phyloP scores from a whole-genome alignment of 164 flowering plant species.

The Brasenia schreberi region DNA sequence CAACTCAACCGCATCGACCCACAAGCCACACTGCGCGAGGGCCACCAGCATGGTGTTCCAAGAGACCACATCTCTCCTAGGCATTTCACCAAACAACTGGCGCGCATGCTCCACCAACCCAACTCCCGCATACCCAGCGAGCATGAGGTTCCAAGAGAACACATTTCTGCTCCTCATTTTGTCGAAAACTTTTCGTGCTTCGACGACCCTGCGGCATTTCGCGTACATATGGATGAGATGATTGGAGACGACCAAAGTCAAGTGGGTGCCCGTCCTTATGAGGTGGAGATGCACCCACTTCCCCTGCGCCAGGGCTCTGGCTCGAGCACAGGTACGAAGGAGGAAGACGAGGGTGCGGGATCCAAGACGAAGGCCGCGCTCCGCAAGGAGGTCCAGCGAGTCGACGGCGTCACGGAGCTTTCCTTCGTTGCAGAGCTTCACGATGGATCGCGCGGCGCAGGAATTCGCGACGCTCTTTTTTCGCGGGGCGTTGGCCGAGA shows the following conservation, averaged over 20 bases:
- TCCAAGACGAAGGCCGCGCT: slow-evolving; percentile 39
- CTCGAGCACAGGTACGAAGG: slow-evolving; percentile 23
- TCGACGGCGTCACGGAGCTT: slow-evolving; percentile 32
- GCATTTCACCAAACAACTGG: slow-evolving; percentile 50
- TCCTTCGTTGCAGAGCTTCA: slow-evolving; percentile 27
- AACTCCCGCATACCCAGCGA: slow-evolving; percentile 54
- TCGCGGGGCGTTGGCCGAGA: background rate
- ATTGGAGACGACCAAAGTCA: slow-evolving; percentile 39
- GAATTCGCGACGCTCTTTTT: background rate
- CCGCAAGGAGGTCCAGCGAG: slow-evolving; percentile 22
- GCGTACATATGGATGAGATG: slow-evolving; percentile 45
- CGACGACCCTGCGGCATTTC: slow-evolving; percentile 27
- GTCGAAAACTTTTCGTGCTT: slow-evolving; percentile 53
- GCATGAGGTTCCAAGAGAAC: slow-evolving; percentile 61
- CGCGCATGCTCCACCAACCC: slow-evolving; percentile 34
- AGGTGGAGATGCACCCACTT: slow-evolving; percentile 53
- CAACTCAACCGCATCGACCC: slow-evolving; percentile 31
- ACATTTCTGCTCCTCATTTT: slow-evolving; percentile 50
- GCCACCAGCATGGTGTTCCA: slow-evolving; percentile 76
- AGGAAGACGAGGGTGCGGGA: slow-evolving; percentile 23
- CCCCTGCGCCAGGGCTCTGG: slow-evolving; percentile 28
- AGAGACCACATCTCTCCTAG: slow-evolving; percentile 50
- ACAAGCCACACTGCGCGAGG: slow-evolving; percentile 31
- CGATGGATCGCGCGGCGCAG: slow-evolving; percentile 32
- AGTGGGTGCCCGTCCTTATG: slow-evolving; percentile 33